These are phyloP conservation scores for Celoporthe dispersa DNA, from an alignment of 2,329 filamentous ascomycete genomes.

Conservation along the genomic window DNA sequence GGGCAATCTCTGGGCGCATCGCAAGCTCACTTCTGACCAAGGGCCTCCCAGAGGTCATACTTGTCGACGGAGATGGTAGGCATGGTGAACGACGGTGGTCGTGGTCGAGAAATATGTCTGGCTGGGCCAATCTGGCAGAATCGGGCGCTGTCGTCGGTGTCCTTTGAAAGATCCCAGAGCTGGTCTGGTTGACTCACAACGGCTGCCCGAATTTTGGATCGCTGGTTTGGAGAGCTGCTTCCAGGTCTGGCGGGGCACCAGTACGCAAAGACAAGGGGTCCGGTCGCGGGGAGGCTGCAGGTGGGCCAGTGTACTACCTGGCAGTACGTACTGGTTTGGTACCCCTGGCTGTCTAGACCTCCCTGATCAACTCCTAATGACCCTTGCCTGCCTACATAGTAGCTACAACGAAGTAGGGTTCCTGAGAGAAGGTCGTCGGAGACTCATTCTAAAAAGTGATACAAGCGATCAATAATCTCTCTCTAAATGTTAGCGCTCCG, in stretches of 20 bases:
- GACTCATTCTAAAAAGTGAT: no score
- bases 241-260: conserved; percentile 16
- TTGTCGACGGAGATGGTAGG: conserved; percentile 98
- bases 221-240: conserved; percentile 9
- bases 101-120: conserved; percentile 17
- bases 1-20: conserved; percentile 21
- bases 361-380: background rate
- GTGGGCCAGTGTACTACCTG: background rate
- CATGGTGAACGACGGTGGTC: conserved; percentile 60
- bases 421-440: background rate
- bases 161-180: conserved; percentile 15
- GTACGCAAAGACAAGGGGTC: conserved; percentile 1
- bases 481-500: background rate
- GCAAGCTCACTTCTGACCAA: conserved; percentile 76
- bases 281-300: conserved; percentile 18
- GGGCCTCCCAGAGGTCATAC: conserved; percentile 89
- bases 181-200: conserved; percentile 25
- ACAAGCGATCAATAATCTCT: background rate
- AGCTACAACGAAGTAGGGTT: background rate
- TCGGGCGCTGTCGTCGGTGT: conserved; percentile 9
- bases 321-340: background rate
- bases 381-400: background rate
- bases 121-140: background rate
- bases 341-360: background rate
- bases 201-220: conserved; percentile 25